A percentile compares a stretch with the other conserved stretches of the same genome.
These are phyloP conservation scores for Ceratobasidium sp. DNA, from an alignment of 1,284 basidiomycete genomes.

Conservation along the genomic window DNA sequence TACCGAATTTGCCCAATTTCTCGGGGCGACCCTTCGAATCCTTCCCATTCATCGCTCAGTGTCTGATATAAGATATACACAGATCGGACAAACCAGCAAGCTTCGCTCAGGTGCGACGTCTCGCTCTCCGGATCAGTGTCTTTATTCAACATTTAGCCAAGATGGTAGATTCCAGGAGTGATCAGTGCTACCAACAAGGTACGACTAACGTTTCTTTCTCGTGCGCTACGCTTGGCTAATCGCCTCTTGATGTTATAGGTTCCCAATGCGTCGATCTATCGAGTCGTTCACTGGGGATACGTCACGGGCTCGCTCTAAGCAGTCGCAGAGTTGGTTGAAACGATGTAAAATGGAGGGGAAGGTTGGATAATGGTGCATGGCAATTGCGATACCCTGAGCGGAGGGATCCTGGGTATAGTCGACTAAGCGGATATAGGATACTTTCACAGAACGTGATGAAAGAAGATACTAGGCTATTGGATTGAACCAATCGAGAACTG, in stretches of 20 bases:
- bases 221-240: neutral
- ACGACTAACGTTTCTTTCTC: slow-evolving; percentile 30
- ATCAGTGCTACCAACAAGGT: slow-evolving; percentile 99
- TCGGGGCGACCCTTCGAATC: too few species aligned
- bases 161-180: slow-evolving; percentile 99
- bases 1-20: neutral
- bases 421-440: too few species aligned
- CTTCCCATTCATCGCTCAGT: slow-evolving; percentile 21
- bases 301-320: slow-evolving; percentile 92
- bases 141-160: slow-evolving; percentile 99
- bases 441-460: too few species aligned
- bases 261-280: slow-evolving; percentile 98
- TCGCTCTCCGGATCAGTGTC: slow-evolving; percentile 97
- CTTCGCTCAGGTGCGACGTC: slow-evolving; percentile 94
- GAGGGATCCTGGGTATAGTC: too few species aligned
- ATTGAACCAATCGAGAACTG: too few species aligned
- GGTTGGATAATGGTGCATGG: too few species aligned
- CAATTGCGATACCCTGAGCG: too few species aligned
- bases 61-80: neutral
- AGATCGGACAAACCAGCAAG: slow-evolving; percentile 98
- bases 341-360: too few species aligned
- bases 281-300: slow-evolving; percentile 96
- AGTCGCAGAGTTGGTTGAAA: slow-evolving; percentile 89
- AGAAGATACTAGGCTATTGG: too few species aligned
- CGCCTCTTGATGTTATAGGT: slow-evolving; percentile 67